Evolutionary conservation across 441 rosid species (phyloP).

Genomic region (Gossypium laxum): DNA sequence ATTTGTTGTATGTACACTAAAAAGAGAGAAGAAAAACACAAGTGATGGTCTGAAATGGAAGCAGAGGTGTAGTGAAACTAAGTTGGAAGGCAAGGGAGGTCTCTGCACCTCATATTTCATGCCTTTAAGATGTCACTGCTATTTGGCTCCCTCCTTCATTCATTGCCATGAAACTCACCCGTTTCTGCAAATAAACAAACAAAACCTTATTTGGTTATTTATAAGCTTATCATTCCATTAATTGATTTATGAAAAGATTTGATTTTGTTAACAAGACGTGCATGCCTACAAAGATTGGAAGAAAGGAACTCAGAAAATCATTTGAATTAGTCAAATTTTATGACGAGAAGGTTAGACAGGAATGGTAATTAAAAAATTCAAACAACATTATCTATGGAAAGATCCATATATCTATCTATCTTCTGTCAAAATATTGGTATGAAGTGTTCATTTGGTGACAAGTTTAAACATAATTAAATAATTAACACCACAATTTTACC

Average conservation of each 20-base stretch:
- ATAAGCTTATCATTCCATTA: not conserved
- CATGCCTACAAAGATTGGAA: not conserved
- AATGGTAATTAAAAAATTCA: not conserved
- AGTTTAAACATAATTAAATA: no score
- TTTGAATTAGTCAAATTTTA: not conserved
- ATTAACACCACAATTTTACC: no score
- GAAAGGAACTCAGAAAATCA: not conserved
- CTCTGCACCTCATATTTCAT: not conserved
- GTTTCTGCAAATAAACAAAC: conserved; percentile 34
- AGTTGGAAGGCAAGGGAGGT: not conserved
- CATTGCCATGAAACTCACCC: conserved; percentile 63
- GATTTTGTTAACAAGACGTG: not conserved
- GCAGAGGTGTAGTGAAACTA: not conserved
- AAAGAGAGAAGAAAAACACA: not conserved
- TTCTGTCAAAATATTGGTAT: no score
- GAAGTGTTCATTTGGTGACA: no score
- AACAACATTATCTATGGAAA: not conserved
- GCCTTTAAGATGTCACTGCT: conserved; percentile 40
- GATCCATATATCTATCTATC: no score
- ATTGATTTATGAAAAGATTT: no score
- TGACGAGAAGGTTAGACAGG: not conserved
- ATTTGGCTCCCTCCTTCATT: conserved; percentile 52
- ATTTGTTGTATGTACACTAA: conserved; percentile 18
- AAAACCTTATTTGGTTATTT: not conserved
- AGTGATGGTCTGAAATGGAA: not conserved